Conservation (phyloP, 495 filamentous ascomycete species). For the Aspergillus egyptiacus region DNA sequence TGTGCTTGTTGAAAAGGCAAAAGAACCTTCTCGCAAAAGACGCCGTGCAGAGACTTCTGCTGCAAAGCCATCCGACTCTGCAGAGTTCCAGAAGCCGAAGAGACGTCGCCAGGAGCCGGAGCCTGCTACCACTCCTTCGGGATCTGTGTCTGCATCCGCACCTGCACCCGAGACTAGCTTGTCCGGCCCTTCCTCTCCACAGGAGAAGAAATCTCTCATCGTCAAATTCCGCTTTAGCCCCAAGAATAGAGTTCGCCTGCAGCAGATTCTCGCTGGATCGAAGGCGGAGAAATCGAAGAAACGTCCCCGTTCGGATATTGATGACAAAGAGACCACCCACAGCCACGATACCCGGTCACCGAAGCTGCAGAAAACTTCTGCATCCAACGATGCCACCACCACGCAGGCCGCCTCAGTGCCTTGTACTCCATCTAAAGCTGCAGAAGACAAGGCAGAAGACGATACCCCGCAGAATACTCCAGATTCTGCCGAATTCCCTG, state of each 20-base stretch:
- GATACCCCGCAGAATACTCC: background rate
- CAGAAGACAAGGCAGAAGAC: background rate
- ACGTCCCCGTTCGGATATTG: slow-evolving; percentile 15
- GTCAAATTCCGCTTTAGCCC: slow-evolving; percentile 10
- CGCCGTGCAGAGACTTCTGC: slow-evolving; percentile 8
- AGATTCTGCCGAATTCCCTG: background rate
- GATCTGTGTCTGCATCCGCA: too few species aligned
- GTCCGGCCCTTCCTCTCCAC: background rate
- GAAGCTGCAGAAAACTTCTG: slow-evolving; percentile 6
- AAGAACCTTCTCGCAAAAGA: slow-evolving; percentile 15
- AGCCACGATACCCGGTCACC: slow-evolving; percentile 1
- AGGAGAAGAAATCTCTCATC: slow-evolving; percentile 8
- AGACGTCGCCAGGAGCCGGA: slow-evolving; percentile 13
- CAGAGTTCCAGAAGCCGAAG: slow-evolving; percentile 6
- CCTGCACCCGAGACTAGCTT: background rate
- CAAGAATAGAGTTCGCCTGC: background rate
- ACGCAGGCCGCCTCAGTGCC: background rate
- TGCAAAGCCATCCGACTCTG: background rate
- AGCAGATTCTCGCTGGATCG: background rate
- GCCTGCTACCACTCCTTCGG: too few species aligned
- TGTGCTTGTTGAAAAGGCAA: background rate
- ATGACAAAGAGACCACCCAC: slow-evolving; percentile 2
- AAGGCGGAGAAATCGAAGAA: slow-evolving; percentile 10
- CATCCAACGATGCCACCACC: background rate
- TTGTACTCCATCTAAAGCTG: slow-evolving; percentile 4